These are phyloP conservation scores for Rhodotorula paludigena DNA, from an alignment of 768 basidiomycete species.

Conservation along the genomic window DNA sequence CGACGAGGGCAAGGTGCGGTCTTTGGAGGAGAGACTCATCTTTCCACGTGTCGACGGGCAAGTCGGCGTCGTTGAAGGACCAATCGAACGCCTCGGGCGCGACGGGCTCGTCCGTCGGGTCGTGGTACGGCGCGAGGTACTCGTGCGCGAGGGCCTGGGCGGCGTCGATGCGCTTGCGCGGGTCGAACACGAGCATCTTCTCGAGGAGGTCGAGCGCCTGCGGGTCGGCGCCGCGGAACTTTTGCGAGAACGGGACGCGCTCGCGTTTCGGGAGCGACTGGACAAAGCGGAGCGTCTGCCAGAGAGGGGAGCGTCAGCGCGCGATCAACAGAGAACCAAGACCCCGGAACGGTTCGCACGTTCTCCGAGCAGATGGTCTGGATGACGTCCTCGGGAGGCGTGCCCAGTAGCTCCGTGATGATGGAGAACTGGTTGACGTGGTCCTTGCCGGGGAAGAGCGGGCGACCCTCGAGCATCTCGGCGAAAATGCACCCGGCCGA, in stretches of 20 bases:
- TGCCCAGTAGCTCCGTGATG: constrained; percentile 94
- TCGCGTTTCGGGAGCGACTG: constrained; percentile 94
- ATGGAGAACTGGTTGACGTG: constrained; percentile 99
- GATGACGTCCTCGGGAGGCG: constrained; percentile 99
- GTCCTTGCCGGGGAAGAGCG: constrained; percentile 97
- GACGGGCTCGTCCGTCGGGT: constrained; percentile 93
- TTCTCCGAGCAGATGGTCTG: constrained; percentile 97
- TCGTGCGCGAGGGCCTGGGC: constrained; percentile 81
- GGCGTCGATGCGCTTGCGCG: constrained; percentile 92
- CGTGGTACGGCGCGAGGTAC: constrained; percentile 95
- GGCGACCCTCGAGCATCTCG: constrained; percentile 98
- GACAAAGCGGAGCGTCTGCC: constrained; percentile 93
- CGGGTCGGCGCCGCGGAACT: constrained; percentile 79
- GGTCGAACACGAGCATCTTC: constrained; percentile 98
- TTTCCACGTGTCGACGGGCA: constrained; percentile 99
- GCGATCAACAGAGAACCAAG: no score
- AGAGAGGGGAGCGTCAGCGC: no score
- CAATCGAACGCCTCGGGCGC: constrained; percentile 95
- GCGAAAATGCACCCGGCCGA: constrained; percentile 99
- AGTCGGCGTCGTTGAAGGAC: constrained; percentile 98
- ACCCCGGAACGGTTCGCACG: constrained; percentile 55
- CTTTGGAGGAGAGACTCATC: constrained; percentile 52
- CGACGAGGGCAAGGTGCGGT: no score
- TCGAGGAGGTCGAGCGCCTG: constrained; percentile 92
- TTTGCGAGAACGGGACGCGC: constrained; percentile 89